Evolutionary conservation across 164 flowering plant genomes (phyloP), one percentile per base, ranked within the genome.

Genomic region (Tetrastigma voinierianum): DNA sequence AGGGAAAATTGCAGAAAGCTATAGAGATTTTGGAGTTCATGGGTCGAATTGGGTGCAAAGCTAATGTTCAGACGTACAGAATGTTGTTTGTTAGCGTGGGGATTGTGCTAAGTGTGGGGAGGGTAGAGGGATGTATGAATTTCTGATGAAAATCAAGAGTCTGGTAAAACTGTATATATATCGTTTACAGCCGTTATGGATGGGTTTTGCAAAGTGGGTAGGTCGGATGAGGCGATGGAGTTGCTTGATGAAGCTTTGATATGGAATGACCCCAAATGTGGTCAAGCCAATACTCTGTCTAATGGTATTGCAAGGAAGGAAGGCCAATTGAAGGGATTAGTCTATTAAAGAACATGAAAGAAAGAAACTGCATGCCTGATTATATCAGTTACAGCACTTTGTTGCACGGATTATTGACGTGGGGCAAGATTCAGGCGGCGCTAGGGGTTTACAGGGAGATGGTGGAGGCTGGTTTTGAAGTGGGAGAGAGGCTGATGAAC

Each of bases 121-220:
- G 82, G 51, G 82, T 90, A 23, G 95, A 94, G 73, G 88, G 87
- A 95, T 96, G 7, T 70, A 59, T 79, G 84, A 84, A 0, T 49
- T 91, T 70, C 66, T 89, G 75, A 57, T 17, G 69, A 69, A 72
- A 12, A 76, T 94, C 47, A 88, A 90, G 81, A 73, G 48, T 72
- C 74, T 40, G 10, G 49, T 68, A 44, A 79, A 78, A 25, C 91
- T 89, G 0, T 95, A 91, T 49, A 79, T 91, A 54, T 91, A 87
- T 66, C 90, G 0, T 93, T 78, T 64, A 93, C 90, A 9, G 82
- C 82, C 1, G 78, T 90, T 32, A 93, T 90, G 95, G 87, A 91
- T 81, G 98, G 96, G 16, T 83, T 90, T n/a, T 87, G 98, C 57
- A 91, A 86, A 70, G 97, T 94, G 63, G 96, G 97, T 55, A 62